Evolutionary conservation across 768 basidiomycete species (phyloP).

Genomic region (Russula dissimulans): DNA sequence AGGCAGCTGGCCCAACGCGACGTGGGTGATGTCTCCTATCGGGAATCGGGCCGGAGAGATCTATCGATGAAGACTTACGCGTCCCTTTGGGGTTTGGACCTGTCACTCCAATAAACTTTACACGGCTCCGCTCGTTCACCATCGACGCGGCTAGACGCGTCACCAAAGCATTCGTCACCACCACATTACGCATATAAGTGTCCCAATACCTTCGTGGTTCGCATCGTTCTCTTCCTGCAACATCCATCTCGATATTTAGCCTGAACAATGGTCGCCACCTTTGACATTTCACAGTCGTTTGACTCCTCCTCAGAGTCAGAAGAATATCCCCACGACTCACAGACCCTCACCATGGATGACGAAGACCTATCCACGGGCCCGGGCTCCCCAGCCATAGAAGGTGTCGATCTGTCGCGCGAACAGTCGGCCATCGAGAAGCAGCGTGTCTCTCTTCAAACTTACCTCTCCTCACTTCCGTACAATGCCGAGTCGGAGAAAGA

Average conservation of each 20-base stretch:
- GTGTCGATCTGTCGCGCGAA: constrained; percentile 23
- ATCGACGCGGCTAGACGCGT: constrained; percentile 9
- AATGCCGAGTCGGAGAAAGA: constrained; percentile 59
- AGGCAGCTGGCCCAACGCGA: constrained; percentile 10
- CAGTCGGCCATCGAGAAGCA: constrained; percentile 44
- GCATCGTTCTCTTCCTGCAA: constrained; percentile 16
- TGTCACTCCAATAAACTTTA: too few species aligned
- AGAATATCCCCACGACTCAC: constrained; percentile 8
- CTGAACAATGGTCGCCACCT: constrained; percentile 6
- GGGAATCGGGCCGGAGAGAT: background rate
- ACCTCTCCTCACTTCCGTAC: constrained; percentile 64
- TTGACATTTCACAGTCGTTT: constrained; percentile 8
- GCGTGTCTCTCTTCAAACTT: constrained; percentile 49
- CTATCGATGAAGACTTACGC: constrained; percentile 3
- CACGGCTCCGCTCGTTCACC: background rate
- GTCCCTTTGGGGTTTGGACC: background rate
- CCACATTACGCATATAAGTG: constrained; percentile 6
- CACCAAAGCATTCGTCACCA: constrained; percentile 11
- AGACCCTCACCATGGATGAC: constrained; percentile 42
- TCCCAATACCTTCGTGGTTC: constrained; percentile 12
- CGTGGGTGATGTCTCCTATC: background rate
- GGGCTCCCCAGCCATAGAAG: constrained; percentile 33
- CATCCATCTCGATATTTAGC: constrained; percentile 9
- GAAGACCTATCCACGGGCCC: constrained; percentile 35
- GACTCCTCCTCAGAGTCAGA: constrained; percentile 2